These are phyloP conservation scores for Apiospora kogelbergensis DNA, from an alignment of 2,329 filamentous ascomycete species.

Conservation along the genomic window DNA sequence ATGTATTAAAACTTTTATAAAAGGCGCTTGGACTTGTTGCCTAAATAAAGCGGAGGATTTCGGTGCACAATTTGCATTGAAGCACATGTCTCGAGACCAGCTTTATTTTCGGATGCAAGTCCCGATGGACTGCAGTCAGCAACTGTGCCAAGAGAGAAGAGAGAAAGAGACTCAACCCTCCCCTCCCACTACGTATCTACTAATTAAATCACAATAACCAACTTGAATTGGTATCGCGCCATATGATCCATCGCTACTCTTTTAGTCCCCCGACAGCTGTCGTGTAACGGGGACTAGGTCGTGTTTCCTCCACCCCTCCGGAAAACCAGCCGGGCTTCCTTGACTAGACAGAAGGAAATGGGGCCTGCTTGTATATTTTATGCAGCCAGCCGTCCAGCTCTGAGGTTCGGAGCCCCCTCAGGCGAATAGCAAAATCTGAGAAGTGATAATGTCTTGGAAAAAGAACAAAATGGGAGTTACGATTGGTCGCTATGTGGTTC, in stretches of 20 bases:
- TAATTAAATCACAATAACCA: conserved; percentile 1
- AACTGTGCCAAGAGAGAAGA: background rate
- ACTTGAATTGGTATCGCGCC: background rate
- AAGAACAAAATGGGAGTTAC: background rate
- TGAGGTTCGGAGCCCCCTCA: background rate
- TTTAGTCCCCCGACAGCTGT: background rate
- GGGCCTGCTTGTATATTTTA: background rate
- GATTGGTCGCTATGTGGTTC: background rate
- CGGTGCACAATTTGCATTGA: background rate
- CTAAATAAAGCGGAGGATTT: conserved; percentile 25
- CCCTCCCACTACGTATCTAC: background rate
- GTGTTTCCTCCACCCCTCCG: background rate
- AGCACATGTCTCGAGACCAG: conserved; percentile 18
- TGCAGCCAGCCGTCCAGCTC: background rate
- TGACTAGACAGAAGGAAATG: background rate
- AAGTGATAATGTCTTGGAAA: background rate
- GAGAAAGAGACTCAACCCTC: background rate
- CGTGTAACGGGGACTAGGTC: background rate
- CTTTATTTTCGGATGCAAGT: conserved; percentile 11
- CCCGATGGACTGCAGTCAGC: conserved; percentile 6
- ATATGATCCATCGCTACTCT: background rate
- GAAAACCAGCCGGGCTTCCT: background rate
- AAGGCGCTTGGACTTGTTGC: conserved; percentile 20
- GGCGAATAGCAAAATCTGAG: background rate
- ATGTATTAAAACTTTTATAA: conserved; percentile 19